Evolutionary conservation across 2,329 filamentous ascomycete species (phyloP), one percentile per base, ranked within the genome.

Genomic region (Leptographium radiaticola): DNA sequence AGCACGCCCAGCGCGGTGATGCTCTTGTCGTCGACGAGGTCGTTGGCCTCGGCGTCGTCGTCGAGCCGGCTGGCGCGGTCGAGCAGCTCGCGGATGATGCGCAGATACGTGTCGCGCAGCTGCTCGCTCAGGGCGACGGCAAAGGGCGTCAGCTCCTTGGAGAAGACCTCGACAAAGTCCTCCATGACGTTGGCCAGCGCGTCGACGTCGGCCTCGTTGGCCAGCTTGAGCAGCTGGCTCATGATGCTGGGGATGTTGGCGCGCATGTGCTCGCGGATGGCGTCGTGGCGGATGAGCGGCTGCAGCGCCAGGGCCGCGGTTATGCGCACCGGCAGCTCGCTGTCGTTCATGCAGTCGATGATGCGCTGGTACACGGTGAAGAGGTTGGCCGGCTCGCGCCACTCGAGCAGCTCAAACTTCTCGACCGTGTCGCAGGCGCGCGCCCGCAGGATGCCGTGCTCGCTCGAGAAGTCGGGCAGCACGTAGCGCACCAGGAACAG

Each of bases 101-200:
- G 82, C 60, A 98, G 77, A 64, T 98, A 98, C 0, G 93, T 98
- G 64, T 98, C 93, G 45, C 91, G 84, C 49, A 98, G 76, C 70
- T 98, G 93, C 70, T 97, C 90, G 64, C 89, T 95, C 5, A 98
- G 76, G 6, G 93, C 93, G 36, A 98, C 91, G 12, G 93, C 93
- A 63, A 98, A 98, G 4, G 93, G 93, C 7, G 93, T 97, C 48
- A 98, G 78, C 67, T 98, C 93, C 3, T 89, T 80, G n/a, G 93
- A 91, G 65, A 98, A 98, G 2, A 97, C 90, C 68, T 98, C 93
- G 47, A 98, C 93, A 65, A 98, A 98, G 65, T 98, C 93, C 70
- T 98, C 93, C 93, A 98, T 98, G 42, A 98, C 93, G 64, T 97
- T 97, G 25, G 93, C 91, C 43, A 98, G 76, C 6, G 93, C 90